Evolutionary conservation across 768 basidiomycete genomes (phyloP).

Genomic region (Sistotremastrum niveocremeum): DNA sequence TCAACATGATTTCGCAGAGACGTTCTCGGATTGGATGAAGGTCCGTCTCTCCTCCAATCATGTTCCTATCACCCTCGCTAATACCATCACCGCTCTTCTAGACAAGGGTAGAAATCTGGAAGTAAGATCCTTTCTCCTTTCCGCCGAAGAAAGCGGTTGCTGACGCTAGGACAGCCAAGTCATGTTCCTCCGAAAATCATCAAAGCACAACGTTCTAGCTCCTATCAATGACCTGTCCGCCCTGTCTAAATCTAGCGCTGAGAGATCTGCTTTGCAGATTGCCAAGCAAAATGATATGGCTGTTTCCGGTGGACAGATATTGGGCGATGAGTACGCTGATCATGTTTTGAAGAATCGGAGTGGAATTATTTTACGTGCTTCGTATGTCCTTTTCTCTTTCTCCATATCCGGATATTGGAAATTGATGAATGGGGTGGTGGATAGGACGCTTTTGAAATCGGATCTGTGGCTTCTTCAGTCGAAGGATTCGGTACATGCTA

Average conservation of each 20-base stretch:
- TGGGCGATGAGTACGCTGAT: conserved; percentile 92
- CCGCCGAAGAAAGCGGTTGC: not conserved
- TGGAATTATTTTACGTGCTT: conserved; percentile 86
- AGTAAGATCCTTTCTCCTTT: conserved; percentile 35
- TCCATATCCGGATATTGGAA: not conserved
- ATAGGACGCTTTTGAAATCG: conserved; percentile 77
- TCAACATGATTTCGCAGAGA: conserved; percentile 44
- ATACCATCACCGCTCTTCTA: conserved; percentile 14
- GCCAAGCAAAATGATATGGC: conserved; percentile 65
- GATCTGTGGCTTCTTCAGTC: conserved; percentile 82
- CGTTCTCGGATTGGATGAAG: conserved; percentile 82
- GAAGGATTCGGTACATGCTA: conserved; percentile 44
- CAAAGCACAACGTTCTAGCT: conserved; percentile 77
- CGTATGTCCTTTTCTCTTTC: conserved; percentile 12
- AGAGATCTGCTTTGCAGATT: conserved; percentile 39
- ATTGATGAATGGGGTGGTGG: not conserved
- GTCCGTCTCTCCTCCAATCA: conserved; percentile 21
- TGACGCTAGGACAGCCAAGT: conserved; percentile 47
- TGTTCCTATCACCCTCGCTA: not conserved
- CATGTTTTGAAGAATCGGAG: conserved; percentile 81
- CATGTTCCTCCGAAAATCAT: conserved; percentile 69
- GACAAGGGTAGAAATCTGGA: conserved; percentile 85
- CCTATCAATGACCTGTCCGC: conserved; percentile 81
- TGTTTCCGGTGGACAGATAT: conserved; percentile 67
- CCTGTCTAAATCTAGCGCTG: conserved; percentile 57